Percentiles rank a stretch among this genome's conserved stretches.
Evolutionary conservation across 1,284 basidiomycete genomes (phyloP).

Genomic region (Hypsizygus ulmarius): DNA sequence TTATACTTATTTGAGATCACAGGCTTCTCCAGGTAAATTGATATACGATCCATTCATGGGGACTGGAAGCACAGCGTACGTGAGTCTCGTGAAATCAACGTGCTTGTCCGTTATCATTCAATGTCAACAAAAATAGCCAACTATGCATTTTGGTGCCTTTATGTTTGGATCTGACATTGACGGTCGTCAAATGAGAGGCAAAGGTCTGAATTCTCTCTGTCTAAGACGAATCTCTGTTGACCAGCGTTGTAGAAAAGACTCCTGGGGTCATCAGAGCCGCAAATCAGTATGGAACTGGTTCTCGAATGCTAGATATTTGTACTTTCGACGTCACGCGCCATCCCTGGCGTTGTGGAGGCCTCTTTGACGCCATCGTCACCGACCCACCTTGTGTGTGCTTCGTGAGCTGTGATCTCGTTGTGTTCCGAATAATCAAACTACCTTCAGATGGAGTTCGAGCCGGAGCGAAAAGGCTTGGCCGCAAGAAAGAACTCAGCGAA

Average conservation of each 20-base stretch:
- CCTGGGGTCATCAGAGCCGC: constrained; percentile 82
- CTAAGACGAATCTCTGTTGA: background rate
- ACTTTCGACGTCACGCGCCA: constrained; percentile 90
- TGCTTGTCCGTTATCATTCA: background rate
- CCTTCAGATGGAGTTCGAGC: constrained; percentile 87
- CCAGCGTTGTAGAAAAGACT: constrained; percentile 37
- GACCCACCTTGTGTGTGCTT: constrained; percentile 82
- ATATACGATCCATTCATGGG: constrained; percentile 97
- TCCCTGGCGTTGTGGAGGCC: constrained; percentile 83
- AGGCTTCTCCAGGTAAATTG: constrained; percentile 87
- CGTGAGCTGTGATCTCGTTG: background rate
- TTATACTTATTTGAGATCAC: constrained; percentile 1
- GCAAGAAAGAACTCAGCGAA: constrained; percentile 55
- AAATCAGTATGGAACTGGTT: constrained; percentile 77
- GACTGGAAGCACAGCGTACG: constrained; percentile 95
- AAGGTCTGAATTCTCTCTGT: constrained; percentile 44
- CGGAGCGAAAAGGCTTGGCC: constrained; percentile 91
- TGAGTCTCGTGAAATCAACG: constrained; percentile 30
- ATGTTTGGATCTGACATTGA: constrained; percentile 97
- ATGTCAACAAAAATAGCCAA: constrained; percentile 54
- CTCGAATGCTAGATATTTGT: constrained; percentile 79
- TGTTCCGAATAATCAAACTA: background rate
- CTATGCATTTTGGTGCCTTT: constrained; percentile 84
- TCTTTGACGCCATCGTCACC: constrained; percentile 94
- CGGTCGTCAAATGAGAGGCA: constrained; percentile 94